Base-by-base conservation (phyloP, 306 rosid species). In the Rubus parviflorus region DNA sequence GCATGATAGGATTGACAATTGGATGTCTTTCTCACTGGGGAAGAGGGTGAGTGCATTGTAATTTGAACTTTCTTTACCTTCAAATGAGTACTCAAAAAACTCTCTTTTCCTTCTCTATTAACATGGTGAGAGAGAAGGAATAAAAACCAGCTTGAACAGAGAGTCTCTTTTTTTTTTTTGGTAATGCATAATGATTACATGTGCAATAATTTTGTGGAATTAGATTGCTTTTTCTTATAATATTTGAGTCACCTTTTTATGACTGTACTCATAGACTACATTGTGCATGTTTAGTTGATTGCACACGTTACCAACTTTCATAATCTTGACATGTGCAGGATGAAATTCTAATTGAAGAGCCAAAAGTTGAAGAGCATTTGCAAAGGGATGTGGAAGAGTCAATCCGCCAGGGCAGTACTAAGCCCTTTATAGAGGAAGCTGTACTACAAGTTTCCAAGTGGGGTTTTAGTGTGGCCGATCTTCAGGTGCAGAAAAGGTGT, bases 341-440 rank as follows among this genome's bases (percentile, higher is more conserved):
- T 75, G 90, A 89, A 80, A 38, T 87, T 75, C 75, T 95, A 75
- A 70, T 95, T 30, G 96, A 89, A 72, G 93, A 88, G 58, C 90
- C 93, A 72, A 81, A 49, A 70, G 81, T 95, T 45, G 87, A 84
- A 78, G 91, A 87, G 30, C 84, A 87, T 69, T 86, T 90, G 92
- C 90, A 85, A 70, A 85, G 99, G 78, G 87, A 89, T 80, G 87
- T 90, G 83, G 99, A 95, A 86, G 97, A 92, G 87, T 95, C 99
- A 3, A 82, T 95, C 76, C 90, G 97, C 68, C 99, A 89, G 87
- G 87, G 87, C 69, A 88, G 77, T 54, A 60, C 85, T 20, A 78
- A 83, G 73, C 96, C 99, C 57, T 92, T 90, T 76, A 61, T 87
- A 76, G 97, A 92, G 89, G 99, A 95, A 87, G 88, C 91, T 72